These are phyloP conservation scores for Beauveria australis DNA, from an alignment of 2,329 filamentous ascomycete species.

Conservation along the genomic window DNA sequence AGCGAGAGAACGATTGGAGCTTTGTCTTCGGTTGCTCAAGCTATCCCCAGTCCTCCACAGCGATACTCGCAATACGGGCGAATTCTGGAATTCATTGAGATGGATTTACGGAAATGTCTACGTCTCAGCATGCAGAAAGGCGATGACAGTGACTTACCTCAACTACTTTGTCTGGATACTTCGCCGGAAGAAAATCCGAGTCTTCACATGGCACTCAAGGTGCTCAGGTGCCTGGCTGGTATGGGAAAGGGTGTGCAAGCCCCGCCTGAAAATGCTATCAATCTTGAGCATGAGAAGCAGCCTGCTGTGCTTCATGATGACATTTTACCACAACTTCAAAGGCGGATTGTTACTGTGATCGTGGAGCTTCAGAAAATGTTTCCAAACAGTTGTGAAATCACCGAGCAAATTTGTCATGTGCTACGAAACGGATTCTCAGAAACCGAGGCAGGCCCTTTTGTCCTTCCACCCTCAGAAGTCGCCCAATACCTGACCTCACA, in stretches of 20 bases:
- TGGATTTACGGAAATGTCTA: constrained; percentile 36
- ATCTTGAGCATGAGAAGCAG: constrained; percentile 48
- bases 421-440: constrained; percentile 70
- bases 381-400: constrained; percentile 54
- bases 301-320: constrained; percentile 7
- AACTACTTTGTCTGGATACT: constrained; percentile 16
- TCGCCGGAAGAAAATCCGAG: constrained; percentile 33
- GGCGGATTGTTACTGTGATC: constrained; percentile 38
- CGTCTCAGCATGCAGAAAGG: background rate
- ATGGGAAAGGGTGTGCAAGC: constrained; percentile 67
- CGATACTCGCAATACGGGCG: constrained; percentile 47
- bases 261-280: constrained; percentile 56
- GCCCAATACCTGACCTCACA: constrained; percentile 57
- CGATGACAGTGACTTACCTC: background rate
- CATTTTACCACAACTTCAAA: constrained; percentile 30
- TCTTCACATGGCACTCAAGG: constrained; percentile 42
- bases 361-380: constrained; percentile 44
- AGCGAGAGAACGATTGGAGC: constrained; percentile 68
- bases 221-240: constrained; percentile 59
- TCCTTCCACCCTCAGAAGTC: constrained; percentile 59
- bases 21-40: constrained; percentile 69
- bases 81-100: constrained; percentile 53
- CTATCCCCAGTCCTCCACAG: constrained; percentile 49
- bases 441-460: constrained; percentile 65
- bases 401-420: constrained; percentile 64